Evolutionary conservation across 1,284 basidiomycete species (phyloP).

Genomic region (Ceratobasidium sp.): DNA sequence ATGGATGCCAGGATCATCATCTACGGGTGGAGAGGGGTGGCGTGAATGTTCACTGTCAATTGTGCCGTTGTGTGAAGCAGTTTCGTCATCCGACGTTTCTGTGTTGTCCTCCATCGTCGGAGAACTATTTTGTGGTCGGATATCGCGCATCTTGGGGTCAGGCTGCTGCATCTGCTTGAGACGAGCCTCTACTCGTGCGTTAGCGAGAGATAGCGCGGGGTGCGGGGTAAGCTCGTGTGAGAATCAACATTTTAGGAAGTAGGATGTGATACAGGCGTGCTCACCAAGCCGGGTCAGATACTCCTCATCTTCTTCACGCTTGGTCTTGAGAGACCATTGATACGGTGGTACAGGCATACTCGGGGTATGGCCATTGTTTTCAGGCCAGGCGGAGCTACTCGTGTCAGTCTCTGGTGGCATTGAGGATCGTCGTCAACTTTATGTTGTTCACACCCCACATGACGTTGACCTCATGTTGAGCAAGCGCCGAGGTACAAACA

Average conservation of each 20-base stretch:
- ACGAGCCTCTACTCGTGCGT: slow-evolving; percentile 15
- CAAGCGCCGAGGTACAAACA: slow-evolving; percentile 31
- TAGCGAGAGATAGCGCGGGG: background rate
- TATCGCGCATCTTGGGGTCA: slow-evolving; percentile 37
- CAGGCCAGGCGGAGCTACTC: slow-evolving; percentile 24
- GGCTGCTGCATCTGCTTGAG: slow-evolving; percentile 41
- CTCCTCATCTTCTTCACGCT: slow-evolving; percentile 37
- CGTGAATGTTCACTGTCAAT: slow-evolving; percentile 25
- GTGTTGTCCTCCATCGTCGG: background rate
- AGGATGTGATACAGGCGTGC: background rate
- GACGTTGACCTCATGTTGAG: slow-evolving; percentile 8
- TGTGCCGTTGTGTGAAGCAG: slow-evolving; percentile 15
- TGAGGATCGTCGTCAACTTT: slow-evolving; percentile 30
- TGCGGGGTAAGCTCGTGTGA: slow-evolving; percentile 23
- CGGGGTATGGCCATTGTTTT: background rate
- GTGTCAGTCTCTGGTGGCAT: slow-evolving; percentile 31
- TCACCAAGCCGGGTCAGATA: slow-evolving; percentile 38
- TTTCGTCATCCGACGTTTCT: slow-evolving; percentile 39
- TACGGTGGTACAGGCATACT: slow-evolving; percentile 17
- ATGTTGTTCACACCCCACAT: slow-evolving; percentile 20
- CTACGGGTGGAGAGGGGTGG: slow-evolving; percentile 14
- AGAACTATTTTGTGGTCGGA: slow-evolving; percentile 24
- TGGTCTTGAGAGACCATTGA: slow-evolving; percentile 40
- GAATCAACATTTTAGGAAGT: slow-evolving; percentile 23
- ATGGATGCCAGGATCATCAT: slow-evolving; percentile 41